Evolutionary conservation across 345 rosid species (phyloP).

Genomic region (Pugionium cornutum): DNA sequence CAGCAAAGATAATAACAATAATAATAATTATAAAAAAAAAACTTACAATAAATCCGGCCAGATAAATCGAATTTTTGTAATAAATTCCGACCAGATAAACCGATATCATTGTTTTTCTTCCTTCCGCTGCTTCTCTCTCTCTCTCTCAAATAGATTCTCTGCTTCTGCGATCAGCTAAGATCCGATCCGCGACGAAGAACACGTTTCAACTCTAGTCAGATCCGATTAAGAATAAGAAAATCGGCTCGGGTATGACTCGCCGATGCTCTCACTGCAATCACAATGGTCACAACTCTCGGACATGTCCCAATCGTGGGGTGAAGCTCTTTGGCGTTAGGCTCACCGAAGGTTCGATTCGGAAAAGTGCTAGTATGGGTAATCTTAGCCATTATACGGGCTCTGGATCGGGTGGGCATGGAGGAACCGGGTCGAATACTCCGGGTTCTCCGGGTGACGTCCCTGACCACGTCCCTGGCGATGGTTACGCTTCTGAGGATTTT

Average conservation of each 20-base stretch:
- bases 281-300: constrained; percentile 98
- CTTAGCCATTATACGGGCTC: constrained; percentile 70
- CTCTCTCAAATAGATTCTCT: constrained; percentile 34
- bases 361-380: constrained; percentile 98
- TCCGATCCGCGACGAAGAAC: constrained; percentile 34
- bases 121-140: background rate
- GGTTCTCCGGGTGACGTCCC: constrained; percentile 65
- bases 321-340: constrained; percentile 93
- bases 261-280: constrained; percentile 99
- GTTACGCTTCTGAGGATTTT: constrained; percentile 95
- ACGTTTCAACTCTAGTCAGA: constrained; percentile 33
- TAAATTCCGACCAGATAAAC: constrained; percentile 42
- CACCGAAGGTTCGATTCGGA: constrained; percentile 93
- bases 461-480: constrained; percentile 70
- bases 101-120: constrained; percentile 38
- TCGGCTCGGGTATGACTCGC: constrained; percentile 60
- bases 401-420: constrained; percentile 45
- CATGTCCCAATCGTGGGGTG: constrained; percentile 95
- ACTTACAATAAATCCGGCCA: constrained; percentile 5
- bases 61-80: constrained; percentile 27
- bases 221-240: constrained; percentile 27
- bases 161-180: constrained; percentile 40
- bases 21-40: background rate
- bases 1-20: background rate
- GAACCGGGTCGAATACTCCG: constrained; percentile 50